A percentile compares a stretch with the other conserved stretches of the same genome.
Evolutionary conservation across 176 grass and related monocot genomes (phyloP).

Genomic region (Ananas comosus): DNA sequence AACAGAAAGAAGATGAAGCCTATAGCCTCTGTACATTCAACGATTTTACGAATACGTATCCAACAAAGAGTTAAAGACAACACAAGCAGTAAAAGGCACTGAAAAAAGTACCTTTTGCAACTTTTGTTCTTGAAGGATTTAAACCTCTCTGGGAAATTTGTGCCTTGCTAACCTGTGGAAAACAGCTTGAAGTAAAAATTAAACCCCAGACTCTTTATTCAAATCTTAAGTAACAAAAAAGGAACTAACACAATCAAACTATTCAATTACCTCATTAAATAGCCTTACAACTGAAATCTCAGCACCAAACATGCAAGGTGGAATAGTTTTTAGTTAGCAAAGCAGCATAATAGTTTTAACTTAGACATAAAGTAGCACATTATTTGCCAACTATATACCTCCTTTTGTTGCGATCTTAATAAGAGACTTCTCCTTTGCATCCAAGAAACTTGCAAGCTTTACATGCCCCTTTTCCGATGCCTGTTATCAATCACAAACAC

Average conservation of each 20-base stretch:
- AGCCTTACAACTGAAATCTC: conserved; percentile 65
- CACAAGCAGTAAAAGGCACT: conserved; percentile 9
- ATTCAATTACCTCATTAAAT: conserved; percentile 75
- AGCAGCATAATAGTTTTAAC: not conserved
- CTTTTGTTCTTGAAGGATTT: conserved; percentile 68
- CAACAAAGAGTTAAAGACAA: not conserved
- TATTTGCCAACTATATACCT: conserved; percentile 36
- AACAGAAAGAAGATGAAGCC: not conserved
- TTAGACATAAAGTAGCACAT: not conserved
- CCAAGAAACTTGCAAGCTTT: conserved; percentile 45
- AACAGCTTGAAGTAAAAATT: not conserved
- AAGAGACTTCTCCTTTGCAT: conserved; percentile 68
- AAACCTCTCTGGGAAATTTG: conserved; percentile 65
- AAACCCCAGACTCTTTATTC: not conserved
- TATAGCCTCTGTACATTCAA: not conserved
- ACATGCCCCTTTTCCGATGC: conserved; percentile 68
- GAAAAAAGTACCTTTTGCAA: conserved; percentile 50
- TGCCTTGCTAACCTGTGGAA: conserved; percentile 64
- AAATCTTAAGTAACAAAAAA: not conserved
- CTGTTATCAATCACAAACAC: conserved; percentile 21
- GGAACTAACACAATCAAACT: not conserved
- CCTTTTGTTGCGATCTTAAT: conserved; percentile 83
- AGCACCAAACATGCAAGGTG: conserved; percentile 24
- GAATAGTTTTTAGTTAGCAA: conserved; percentile 9
- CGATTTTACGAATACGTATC: not conserved